These are phyloP conservation scores for Cinnamomum micranthum DNA, from an alignment of 164 flowering plant species.

Conservation along the genomic window DNA sequence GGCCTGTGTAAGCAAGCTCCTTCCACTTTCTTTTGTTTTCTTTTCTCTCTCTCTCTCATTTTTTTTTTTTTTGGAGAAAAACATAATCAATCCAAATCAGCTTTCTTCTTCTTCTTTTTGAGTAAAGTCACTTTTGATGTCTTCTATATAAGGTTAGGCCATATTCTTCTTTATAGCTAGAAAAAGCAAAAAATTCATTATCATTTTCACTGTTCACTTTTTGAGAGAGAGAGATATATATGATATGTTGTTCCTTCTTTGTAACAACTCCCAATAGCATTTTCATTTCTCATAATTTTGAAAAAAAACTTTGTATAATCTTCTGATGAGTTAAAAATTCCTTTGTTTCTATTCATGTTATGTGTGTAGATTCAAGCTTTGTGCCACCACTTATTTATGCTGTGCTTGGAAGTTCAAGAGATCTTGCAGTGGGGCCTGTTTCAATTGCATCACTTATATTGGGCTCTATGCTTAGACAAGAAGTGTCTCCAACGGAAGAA, in stretches of 20 bases:
- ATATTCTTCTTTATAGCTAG: too few relatives aligned
- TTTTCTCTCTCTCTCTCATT: too few relatives aligned
- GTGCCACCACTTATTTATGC: constrained; percentile 88
- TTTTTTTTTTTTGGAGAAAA: neutral
- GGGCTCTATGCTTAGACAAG: constrained; percentile 77
- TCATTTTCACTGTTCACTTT: too few relatives aligned
- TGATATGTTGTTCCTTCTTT: too few relatives aligned
- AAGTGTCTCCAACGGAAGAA: constrained; percentile 53
- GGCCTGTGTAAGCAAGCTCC: constrained; percentile 41
- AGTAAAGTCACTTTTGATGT: too few relatives aligned
- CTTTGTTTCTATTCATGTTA: neutral
- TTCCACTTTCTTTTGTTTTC: too few relatives aligned
- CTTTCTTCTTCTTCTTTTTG: neutral
- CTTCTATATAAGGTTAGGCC: too few relatives aligned
- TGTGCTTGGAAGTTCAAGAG: constrained; percentile 79
- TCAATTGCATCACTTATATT: constrained; percentile 79
- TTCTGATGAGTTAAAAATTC: too few relatives aligned
- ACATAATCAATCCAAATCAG: neutral
- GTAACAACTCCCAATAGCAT: neutral
- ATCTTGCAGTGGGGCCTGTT: constrained; percentile 88
- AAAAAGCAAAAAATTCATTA: too few relatives aligned
- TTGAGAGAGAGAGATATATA: too few relatives aligned
- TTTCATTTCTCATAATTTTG: neutral
- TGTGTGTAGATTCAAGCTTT: constrained; percentile 76
- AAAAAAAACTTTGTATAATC: neutral